phyloP scores from a whole-genome alignment of 2,329 filamentous ascomycete genomes.

The Aspergillus jensenii region DNA sequence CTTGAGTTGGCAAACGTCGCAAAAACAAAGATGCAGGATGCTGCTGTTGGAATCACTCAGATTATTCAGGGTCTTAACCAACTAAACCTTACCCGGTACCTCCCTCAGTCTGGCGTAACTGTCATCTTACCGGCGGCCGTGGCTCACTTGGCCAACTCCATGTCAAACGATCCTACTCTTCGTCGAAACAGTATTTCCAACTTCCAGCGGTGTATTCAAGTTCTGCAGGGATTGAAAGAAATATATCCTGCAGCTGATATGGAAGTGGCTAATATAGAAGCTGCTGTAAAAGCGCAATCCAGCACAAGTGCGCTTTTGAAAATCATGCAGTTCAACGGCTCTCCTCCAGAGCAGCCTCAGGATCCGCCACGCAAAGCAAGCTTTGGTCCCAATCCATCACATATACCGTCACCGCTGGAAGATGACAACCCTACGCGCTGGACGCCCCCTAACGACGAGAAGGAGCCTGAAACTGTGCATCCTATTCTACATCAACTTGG shows the following conservation, averaged over 20 bases:
- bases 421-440: slow-evolving; percentile 9
- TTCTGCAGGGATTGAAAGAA: slow-evolving; percentile 78
- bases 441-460: slow-evolving; percentile 11
- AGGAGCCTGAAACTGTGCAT: not conserved
- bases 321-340: slow-evolving; percentile 32
- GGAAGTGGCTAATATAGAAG: slow-evolving; percentile 44
- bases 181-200: slow-evolving; percentile 70
- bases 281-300: slow-evolving; percentile 33
- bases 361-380: slow-evolving; percentile 15
- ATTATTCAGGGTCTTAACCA: slow-evolving; percentile 73
- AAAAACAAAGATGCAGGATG: slow-evolving; percentile 77
- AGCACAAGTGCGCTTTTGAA: slow-evolving; percentile 29
- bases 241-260: slow-evolving; percentile 86
- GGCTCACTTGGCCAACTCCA: slow-evolving; percentile 83
- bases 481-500: not conserved
- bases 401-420: slow-evolving; percentile 1
- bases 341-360: slow-evolving; percentile 7
- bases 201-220: slow-evolving; percentile 80
- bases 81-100: slow-evolving; percentile 68
- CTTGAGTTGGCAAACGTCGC: slow-evolving; percentile 66
- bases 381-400: slow-evolving; percentile 12
- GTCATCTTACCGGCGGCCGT: slow-evolving; percentile 85
- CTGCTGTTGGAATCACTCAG: slow-evolving; percentile 75
- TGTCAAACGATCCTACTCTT: slow-evolving; percentile 68
- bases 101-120: slow-evolving; percentile 82